A percentile compares a stretch with the other conserved stretches of the same genome.
Conservation (phyloP, 192 early-diverging fungal genomes). For the Lobosporangium transversale region DNA sequence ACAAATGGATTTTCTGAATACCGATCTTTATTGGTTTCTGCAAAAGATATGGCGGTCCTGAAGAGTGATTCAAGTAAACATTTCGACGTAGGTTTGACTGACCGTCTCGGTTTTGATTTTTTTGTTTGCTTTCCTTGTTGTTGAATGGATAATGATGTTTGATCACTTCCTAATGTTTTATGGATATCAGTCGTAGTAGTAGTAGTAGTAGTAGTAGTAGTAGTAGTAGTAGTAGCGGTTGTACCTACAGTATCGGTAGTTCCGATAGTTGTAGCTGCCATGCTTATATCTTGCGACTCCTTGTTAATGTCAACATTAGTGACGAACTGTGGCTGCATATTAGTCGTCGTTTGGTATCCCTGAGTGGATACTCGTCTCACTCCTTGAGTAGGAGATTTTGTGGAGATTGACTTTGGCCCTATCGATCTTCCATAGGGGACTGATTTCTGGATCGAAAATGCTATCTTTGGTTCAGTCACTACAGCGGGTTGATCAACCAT, state of each 20-base stretch:
- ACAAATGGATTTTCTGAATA: neutral
- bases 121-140: neutral
- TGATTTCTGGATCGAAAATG: slow-evolving; percentile 26
- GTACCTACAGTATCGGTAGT: no score
- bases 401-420: neutral
- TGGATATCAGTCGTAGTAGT: neutral
- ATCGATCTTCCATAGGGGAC: slow-evolving; percentile 7
- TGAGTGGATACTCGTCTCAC: neutral
- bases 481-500: neutral
- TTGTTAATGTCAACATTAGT: no score
- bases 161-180: neutral
- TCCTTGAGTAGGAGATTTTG: neutral
- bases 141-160: neutral
- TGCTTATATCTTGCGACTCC: no score
- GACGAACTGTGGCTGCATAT: no score
- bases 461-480: slow-evolving; percentile 18
- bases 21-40: no score
- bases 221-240: no score
- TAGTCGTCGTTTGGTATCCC: no score
- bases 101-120: slow-evolving; percentile 15
- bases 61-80: slow-evolving; percentile 25
- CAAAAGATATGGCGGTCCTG: slow-evolving; percentile 11
- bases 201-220: neutral
- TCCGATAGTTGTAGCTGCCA: no score
- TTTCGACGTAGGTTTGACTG: slow-evolving; percentile 1